These are phyloP conservation scores for Verbascum thapsus DNA, from an alignment of 257 asterid genomes.

Conservation along the genomic window DNA sequence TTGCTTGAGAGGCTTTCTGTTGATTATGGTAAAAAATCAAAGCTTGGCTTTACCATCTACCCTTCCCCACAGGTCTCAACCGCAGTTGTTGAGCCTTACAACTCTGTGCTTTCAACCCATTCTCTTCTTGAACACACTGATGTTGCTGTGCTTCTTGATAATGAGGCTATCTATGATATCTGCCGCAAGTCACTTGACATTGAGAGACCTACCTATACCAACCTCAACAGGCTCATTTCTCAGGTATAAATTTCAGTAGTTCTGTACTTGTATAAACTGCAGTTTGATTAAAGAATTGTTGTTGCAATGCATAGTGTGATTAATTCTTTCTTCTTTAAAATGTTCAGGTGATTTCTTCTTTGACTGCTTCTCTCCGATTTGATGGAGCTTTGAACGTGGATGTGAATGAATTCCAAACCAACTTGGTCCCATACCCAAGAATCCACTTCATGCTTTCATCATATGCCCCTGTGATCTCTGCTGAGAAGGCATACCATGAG, in stretches of 20 bases:
- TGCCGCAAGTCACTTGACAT: conserved; percentile 56
- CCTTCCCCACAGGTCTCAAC: conserved; percentile 66
- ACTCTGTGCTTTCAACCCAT: conserved; percentile 56
- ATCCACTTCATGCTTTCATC: conserved; percentile 18
- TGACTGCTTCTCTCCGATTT: conserved; percentile 1
- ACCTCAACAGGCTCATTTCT: conserved; percentile 57
- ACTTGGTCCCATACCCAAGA: conserved; percentile 4
- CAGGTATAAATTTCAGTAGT: conserved; percentile 33
- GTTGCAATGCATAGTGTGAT: too few species aligned
- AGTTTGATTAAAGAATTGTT: neutral
- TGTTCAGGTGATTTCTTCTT: conserved; percentile 7
- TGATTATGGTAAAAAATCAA: too few species aligned
- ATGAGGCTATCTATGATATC: conserved; percentile 52
- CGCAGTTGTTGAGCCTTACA: conserved; percentile 62
- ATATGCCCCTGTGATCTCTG: conserved; percentile 8
- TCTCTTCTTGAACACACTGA: conserved; percentile 62
- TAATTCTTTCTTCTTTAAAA: too few species aligned
- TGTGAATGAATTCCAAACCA: conserved; percentile 11
- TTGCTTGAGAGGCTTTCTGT: conserved; percentile 61
- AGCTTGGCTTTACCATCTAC: too few species aligned
- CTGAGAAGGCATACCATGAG: too few species aligned
- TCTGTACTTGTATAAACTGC: neutral
- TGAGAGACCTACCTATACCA: conserved; percentile 61
- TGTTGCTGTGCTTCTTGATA: conserved; percentile 74
- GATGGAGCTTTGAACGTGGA: conserved; percentile 3